Conservation (phyloP, 345 rosid genomes). For the Arabidopsis thaliana region DNA sequence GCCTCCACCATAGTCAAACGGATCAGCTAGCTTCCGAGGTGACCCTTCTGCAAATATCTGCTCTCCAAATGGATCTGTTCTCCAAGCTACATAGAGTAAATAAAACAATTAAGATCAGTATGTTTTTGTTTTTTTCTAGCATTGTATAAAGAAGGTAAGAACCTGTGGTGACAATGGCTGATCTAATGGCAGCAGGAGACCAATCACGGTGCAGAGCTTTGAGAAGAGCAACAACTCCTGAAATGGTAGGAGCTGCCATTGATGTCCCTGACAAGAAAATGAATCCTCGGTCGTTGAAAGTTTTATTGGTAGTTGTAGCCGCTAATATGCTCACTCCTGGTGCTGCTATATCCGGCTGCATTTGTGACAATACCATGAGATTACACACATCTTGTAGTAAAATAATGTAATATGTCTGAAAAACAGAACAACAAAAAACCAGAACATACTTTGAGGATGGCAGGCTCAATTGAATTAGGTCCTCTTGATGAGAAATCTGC, state of each 20-base stretch:
- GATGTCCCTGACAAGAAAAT: constrained; percentile 51
- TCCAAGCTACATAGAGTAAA: constrained; percentile 46
- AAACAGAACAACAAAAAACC: neutral
- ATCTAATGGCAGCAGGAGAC: constrained; percentile 58
- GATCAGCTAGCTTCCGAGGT: constrained; percentile 49
- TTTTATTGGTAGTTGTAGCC: constrained; percentile 36
- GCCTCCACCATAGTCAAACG: constrained; percentile 67
- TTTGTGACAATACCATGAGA: neutral
- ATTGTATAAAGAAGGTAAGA: constrained; percentile 24
- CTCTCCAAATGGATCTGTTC: constrained; percentile 47
- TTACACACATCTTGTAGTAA: neutral
- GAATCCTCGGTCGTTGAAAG: constrained; percentile 40
- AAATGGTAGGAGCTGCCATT: constrained; percentile 49
- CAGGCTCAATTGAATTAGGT: constrained; percentile 25
- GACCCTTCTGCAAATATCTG: constrained; percentile 54
- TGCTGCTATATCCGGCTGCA: constrained; percentile 57
- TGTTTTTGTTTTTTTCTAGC: neutral
- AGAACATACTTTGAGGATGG: constrained; percentile 34
- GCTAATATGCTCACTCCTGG: constrained; percentile 56
- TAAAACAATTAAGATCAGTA: neutral
- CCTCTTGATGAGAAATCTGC: constrained; percentile 43
- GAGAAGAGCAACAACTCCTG: constrained; percentile 53
- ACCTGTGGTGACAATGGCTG: constrained; percentile 60
- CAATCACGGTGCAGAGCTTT: constrained; percentile 48
- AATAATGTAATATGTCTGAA: neutral